Evolutionary conservation across 169 alveolate genomes (phyloP).

Genomic region (Perkinsus olseni): DNA sequence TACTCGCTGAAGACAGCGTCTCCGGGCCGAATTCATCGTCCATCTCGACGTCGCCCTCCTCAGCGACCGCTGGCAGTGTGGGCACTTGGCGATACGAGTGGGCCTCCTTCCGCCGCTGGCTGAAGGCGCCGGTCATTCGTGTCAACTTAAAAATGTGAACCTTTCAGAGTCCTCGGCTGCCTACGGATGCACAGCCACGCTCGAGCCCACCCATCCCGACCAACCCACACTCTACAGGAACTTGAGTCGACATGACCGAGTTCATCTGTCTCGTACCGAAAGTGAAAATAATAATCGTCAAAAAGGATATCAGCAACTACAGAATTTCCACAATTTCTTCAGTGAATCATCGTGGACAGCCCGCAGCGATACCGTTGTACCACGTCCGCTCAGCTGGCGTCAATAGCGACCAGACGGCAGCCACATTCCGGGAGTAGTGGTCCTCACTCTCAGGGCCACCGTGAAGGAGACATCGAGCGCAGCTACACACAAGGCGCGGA

Average conservation of each 20-base stretch:
- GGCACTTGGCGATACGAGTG: neutral
- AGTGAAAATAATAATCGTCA: no score
- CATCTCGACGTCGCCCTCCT: neutral
- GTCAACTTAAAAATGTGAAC: neutral
- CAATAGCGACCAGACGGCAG: neutral
- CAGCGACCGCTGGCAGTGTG: neutral
- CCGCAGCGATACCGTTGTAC: neutral
- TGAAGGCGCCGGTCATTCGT: neutral
- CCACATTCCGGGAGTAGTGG: neutral
- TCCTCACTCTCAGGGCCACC: neutral
- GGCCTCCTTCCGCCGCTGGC: neutral
- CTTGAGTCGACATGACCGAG: no score
- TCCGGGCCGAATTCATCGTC: neutral
- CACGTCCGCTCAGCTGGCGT: neutral
- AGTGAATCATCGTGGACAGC: neutral
- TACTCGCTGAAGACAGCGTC: no score
- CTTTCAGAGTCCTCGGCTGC: no score
- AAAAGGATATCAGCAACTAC: no score
- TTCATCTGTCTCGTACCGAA: no score
- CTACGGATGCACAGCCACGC: no score
- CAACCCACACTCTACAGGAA: no score
- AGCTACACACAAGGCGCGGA: neutral
- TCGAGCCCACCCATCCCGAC: no score
- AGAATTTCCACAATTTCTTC: no score
- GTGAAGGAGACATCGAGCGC: neutral